Evolutionary conservation across 78 protist genomes (phyloP), one percentile per base, ranked within the genome.

Genomic region (Anaeramoeba flamelloides): DNA sequence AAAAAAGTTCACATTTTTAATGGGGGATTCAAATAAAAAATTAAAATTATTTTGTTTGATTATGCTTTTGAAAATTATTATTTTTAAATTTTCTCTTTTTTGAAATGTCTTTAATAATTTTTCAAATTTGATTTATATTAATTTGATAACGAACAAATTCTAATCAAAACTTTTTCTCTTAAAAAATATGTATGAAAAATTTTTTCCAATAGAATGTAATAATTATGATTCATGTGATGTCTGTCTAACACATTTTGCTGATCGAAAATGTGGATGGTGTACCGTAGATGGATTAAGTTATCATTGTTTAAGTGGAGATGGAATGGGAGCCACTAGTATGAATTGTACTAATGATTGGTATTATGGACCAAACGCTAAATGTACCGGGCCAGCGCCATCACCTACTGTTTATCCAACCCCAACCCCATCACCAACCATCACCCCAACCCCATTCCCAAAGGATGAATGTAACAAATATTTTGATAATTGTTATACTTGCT

Each of bases 201-300:
- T n/a, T n/a, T n/a, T n/a, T n/a, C n/a, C n/a, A 53, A 53, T 53
- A 53, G 69, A 53, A 53, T 53, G 69, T 53, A 17, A 53, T 53
- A 26, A 26, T 53, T 53, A 53, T 53, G 69, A 53, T 53, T 26
- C 69, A 53, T 53, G 69, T 17, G 69, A 53, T 26, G 8, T 53
- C 8, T 53, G 69, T 17, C 17, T 53, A 53, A 53, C 69, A 26
- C 69, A 53, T 53, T 53, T 26, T 53, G 69, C 17, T 53, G 69
- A 53, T 53, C 8, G 69, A 53, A 8, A 53, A 53, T 53, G 69
- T 53, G 69, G 69, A 53, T 53, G 69, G 69, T 53, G 69, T 53
- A 17, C 17, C 17, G 69, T 26, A 26, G 69, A 53, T 26, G 17
- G 34, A 53, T 8, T 26, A 26, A 17, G 69, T 26, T 26, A 17